Evolutionary conservation across 1,139 yeast species (phyloP), one percentile per base, ranked within the genome.

Genomic region (Saccharomyces uvarum): DNA sequence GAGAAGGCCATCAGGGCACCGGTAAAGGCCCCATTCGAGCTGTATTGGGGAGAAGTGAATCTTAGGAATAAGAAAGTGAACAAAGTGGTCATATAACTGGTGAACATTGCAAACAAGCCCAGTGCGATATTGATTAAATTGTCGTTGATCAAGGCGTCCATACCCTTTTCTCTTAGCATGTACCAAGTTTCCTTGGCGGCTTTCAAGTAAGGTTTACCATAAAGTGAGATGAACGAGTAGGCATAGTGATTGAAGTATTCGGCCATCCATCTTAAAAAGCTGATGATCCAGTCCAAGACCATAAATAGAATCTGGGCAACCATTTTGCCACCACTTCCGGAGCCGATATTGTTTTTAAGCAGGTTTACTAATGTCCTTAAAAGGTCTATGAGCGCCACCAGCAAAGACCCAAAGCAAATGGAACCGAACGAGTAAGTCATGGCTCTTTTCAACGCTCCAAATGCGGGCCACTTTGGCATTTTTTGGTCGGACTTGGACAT

Each of bases 171-270:
- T 64, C 86, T 79, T 61, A 91, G 71, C 70, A 91, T 77, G 61
- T 83, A 81, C 82, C 91, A 86, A 1, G 97, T 87, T 58, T 88
- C 95, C 63, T 77, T 84, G 1, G 97, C 95, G 0, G 95, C 83
- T 32, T 77, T 76, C 53, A 88, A 67, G 66, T 90, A 91, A 41
- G 83, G 77, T 64, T 85, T 85, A 54, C 97, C 97, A 69, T 89
- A 91, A 47, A 91, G 77, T 0, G 97, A 96, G 64, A 91, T 78
- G 65, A 85, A 89, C 44, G 95, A 85, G 70, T 87, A 88, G 11
- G 97, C 96, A 67, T 89, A 91, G 67, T 87, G 93, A 73, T 91
- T 90, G 74, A 91, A 90, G 75, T 88, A 91, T 61, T 84, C 78
- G 27, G 88, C 87, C 63, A 86, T 66, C 89, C 96, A 87, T 62